Conservation (phyloP, 176 grass and related monocot species). For the Lolium perenne region DNA sequence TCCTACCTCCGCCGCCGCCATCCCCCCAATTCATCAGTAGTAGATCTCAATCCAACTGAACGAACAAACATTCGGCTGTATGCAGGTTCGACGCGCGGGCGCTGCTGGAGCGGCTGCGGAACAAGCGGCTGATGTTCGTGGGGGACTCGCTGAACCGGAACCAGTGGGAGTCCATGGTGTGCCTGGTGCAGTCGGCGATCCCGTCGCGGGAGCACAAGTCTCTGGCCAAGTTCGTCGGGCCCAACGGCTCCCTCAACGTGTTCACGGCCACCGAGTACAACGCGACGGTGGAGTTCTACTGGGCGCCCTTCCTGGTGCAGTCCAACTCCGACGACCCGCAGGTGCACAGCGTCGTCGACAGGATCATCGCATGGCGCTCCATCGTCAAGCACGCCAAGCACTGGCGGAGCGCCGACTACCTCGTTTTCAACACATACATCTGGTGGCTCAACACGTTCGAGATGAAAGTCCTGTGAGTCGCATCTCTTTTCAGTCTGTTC, state of each 20-base stretch:
- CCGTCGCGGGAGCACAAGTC: constrained; percentile 48
- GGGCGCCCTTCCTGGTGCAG: constrained; percentile 80
- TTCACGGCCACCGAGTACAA: constrained; percentile 77
- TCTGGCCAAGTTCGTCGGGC: constrained; percentile 65
- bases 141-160: constrained; percentile 86
- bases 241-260: constrained; percentile 68
- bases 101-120: constrained; percentile 74
- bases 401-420: constrained; percentile 64
- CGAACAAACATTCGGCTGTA: too few species aligned
- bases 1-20: not conserved
- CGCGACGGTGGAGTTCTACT: constrained; percentile 88
- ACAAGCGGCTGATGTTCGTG: constrained; percentile 84
- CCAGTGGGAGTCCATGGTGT: constrained; percentile 94
- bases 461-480: constrained; percentile 66
- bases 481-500: not conserved
- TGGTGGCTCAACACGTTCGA: constrained; percentile 77
- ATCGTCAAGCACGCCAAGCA: constrained; percentile 62
- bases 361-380: constrained; percentile 57
- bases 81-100: constrained; percentile 58
- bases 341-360: constrained; percentile 63
- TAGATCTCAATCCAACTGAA: not conserved
- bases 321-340: constrained; percentile 78
- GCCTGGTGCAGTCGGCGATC: constrained; percentile 67
- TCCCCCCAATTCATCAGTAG: not conserved
- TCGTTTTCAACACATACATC: constrained; percentile 81